phyloP scores from a whole-genome alignment of 164 flowering plant genomes.

The Tetrastigma voinierianum region DNA sequence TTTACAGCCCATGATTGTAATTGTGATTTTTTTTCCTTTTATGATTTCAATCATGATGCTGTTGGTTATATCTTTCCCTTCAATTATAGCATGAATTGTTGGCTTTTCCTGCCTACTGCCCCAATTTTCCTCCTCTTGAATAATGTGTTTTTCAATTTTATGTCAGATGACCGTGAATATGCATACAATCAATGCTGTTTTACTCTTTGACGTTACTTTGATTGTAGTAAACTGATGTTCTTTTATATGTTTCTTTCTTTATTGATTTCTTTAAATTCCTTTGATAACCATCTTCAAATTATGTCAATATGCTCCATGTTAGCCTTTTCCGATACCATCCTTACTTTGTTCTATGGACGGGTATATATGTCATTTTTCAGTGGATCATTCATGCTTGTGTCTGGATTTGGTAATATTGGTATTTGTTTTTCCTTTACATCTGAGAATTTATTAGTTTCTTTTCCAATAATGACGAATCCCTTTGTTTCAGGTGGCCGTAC shows the following conservation, averaged over 20 bases:
- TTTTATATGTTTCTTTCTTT: neutral
- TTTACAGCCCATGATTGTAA: neutral
- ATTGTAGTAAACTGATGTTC: conserved; percentile 30
- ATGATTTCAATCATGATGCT: neutral
- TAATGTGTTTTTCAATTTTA: neutral
- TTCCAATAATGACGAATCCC: neutral
- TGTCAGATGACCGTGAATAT: conserved; percentile 33
- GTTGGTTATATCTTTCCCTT: neutral
- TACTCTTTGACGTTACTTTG: conserved; percentile 37
- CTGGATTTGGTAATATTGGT: conserved; percentile 30
- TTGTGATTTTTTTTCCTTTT: neutral
- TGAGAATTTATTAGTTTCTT: neutral
- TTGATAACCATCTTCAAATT: too few species aligned
- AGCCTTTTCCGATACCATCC: conserved; percentile 52
- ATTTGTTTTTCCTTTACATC: neutral
- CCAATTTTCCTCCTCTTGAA: neutral
- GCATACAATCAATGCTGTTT: conserved; percentile 31
- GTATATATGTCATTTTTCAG: conserved; percentile 43
- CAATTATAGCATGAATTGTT: neutral
- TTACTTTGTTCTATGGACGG: conserved; percentile 48
- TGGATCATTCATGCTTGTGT: conserved; percentile 51
- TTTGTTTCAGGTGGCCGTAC: conserved; percentile 59
- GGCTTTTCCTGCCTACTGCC: neutral
- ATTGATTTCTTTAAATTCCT: neutral
- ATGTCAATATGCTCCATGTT: conserved; percentile 6